A percentile compares a stretch with the other conserved stretches of the same genome.
phyloP scores from a whole-genome alignment of 2,329 filamentous ascomycete species.

The Fusarium penzigii region DNA sequence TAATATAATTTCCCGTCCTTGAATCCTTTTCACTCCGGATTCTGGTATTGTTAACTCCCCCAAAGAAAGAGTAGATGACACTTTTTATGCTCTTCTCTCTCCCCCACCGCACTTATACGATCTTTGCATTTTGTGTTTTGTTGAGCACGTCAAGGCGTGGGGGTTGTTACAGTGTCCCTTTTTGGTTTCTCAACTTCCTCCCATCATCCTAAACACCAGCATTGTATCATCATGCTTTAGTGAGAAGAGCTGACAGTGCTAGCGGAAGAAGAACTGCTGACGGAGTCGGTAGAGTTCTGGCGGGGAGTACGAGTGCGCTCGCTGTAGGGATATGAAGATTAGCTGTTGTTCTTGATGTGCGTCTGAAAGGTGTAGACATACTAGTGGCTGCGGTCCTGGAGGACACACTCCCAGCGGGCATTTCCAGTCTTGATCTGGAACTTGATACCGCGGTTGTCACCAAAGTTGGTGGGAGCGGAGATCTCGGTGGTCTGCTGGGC shows the following conservation, averaged over 20 bases:
- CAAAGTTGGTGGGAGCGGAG: slow-evolving; percentile 27
- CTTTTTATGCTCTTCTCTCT: too few relatives aligned
- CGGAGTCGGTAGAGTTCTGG: slow-evolving; percentile 38
- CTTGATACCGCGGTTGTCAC: slow-evolving; percentile 44
- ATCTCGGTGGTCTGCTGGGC: slow-evolving; percentile 3
- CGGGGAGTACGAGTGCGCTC: slow-evolving; percentile 43
- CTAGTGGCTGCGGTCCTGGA: slow-evolving; percentile 47
- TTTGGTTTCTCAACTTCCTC: too few relatives aligned
- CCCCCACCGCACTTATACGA: too few relatives aligned
- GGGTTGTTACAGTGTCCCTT: too few relatives aligned
- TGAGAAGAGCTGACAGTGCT: slow-evolving; percentile 24
- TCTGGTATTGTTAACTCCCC: too few relatives aligned
- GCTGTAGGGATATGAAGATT: slow-evolving; percentile 28
- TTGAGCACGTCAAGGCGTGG: too few relatives aligned
- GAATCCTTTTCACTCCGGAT: too few relatives aligned
- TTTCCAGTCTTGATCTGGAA: slow-evolving; percentile 49
- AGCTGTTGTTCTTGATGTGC: slow-evolving; percentile 1
- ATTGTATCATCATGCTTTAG: slow-evolving; percentile 6
- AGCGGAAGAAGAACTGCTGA: slow-evolving; percentile 33
- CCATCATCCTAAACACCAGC: too few relatives aligned
- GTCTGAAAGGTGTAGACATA: slow-evolving; percentile 31
- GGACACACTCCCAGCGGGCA: slow-evolving; percentile 40
- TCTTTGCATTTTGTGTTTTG: too few relatives aligned
- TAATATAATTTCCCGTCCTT: too few relatives aligned
- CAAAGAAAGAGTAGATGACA: too few relatives aligned